Conservation (phyloP, 2,329 filamentous ascomycete species). For the Talaromyces atroroseus region DNA sequence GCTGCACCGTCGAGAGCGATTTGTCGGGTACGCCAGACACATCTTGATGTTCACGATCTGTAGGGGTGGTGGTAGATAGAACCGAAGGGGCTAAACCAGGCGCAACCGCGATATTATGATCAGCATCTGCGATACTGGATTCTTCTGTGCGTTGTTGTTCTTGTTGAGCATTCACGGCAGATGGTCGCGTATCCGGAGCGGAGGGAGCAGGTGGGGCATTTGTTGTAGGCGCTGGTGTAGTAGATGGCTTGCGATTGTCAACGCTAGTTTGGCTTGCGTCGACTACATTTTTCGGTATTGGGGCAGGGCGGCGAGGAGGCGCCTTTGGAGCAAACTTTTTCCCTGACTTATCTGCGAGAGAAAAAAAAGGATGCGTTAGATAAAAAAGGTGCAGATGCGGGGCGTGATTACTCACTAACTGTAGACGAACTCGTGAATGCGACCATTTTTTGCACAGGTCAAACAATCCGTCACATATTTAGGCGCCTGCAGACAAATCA, state of each 20-base stretch:
- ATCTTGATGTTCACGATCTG: neutral
- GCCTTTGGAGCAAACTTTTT: constrained; percentile 75
- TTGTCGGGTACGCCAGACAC: constrained; percentile 12
- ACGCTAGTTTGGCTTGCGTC: constrained; percentile 31
- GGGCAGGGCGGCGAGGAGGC: constrained; percentile 51
- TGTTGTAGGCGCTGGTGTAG: constrained; percentile 19
- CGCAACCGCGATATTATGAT: neutral
- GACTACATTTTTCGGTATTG: constrained; percentile 31
- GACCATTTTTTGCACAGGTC: constrained; percentile 30
- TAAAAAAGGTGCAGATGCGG: constrained; percentile 10
- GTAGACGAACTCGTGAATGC: constrained; percentile 52
- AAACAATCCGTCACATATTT: constrained; percentile 19
- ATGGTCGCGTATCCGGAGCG: neutral
- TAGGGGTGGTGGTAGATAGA: neutral
- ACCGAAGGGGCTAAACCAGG: neutral
- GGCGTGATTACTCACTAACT: constrained; percentile 38
- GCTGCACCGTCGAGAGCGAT: constrained; percentile 14
- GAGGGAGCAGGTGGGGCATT: constrained; percentile 14
- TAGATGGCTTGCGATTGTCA: constrained; percentile 27
- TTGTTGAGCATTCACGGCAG: neutral
- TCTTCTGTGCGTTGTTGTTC: neutral
- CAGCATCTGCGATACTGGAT: neutral
- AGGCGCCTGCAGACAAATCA: neutral
- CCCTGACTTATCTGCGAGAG: constrained; percentile 54
- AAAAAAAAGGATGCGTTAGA: constrained; percentile 10